These are phyloP conservation scores for Cytospora mali DNA, from an alignment of 2,329 filamentous ascomycete species.

Conservation along the genomic window DNA sequence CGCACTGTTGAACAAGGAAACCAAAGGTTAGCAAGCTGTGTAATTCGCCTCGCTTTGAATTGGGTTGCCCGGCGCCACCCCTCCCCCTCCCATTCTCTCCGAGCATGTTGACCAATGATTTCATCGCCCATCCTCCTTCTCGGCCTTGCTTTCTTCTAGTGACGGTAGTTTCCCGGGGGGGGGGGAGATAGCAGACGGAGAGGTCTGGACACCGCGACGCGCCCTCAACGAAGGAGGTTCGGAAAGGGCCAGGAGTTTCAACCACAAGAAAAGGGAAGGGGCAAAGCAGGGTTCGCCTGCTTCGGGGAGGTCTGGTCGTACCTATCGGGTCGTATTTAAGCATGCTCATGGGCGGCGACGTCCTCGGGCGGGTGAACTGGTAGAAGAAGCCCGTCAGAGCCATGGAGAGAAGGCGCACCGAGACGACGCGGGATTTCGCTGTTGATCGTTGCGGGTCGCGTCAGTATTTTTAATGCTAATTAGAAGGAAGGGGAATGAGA, in stretches of 20 bases:
- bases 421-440: slow-evolving; percentile 91
- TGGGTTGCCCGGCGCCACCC: not conserved
- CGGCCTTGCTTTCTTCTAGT: not conserved
- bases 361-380: slow-evolving; percentile 81
- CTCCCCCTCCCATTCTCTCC: not conserved
- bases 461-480: not conserved
- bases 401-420: slow-evolving; percentile 96
- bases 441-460: slow-evolving; percentile 21
- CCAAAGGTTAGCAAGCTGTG: not conserved
- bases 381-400: slow-evolving; percentile 98
- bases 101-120: not conserved
- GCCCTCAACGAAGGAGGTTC: not conserved
- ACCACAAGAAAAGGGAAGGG: not conserved
- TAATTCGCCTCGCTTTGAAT: not conserved
- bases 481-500: not conserved
- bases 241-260: not conserved
- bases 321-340: slow-evolving; percentile 98
- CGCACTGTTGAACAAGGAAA: slow-evolving; percentile 62
- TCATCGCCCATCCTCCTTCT: not conserved
- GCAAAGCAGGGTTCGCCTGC: not conserved
- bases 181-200: not conserved
- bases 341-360: slow-evolving; percentile 87
- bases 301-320: slow-evolving; percentile 44
- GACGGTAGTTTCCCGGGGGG: too few species aligned
- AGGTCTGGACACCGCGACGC: not conserved